A percentile compares a stretch with the other conserved stretches of the same genome.
These are phyloP conservation scores for Imleria badia DNA, from an alignment of 768 basidiomycete genomes.

Conservation along the genomic window DNA sequence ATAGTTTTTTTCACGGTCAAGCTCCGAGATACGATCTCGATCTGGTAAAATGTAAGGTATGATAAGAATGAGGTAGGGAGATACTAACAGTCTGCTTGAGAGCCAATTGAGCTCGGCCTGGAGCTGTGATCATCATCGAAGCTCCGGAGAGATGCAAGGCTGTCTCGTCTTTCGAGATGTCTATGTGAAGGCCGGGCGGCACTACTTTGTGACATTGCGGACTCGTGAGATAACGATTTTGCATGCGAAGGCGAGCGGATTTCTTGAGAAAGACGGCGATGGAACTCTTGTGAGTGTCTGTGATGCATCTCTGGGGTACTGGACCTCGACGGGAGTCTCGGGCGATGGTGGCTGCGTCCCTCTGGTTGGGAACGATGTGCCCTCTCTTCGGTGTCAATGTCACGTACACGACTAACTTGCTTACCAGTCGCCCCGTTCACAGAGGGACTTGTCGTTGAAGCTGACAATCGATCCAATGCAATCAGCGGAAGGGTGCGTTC, in stretches of 20 bases:
- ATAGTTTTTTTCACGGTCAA: conserved; percentile 42
- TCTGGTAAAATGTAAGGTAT: conserved; percentile 33
- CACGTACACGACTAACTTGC: conserved; percentile 16
- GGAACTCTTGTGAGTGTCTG: conserved; percentile 27
- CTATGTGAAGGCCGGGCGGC: conserved; percentile 8
- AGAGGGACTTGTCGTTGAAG: conserved; percentile 29
- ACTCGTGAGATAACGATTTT: conserved; percentile 21
- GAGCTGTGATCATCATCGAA: conserved; percentile 44
- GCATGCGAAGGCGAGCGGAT: conserved; percentile 25
- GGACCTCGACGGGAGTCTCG: conserved; percentile 28
- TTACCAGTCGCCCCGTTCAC: conserved; percentile 15
- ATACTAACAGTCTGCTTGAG: conserved; percentile 53
- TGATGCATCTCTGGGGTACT: conserved; percentile 24
- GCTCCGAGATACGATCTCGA: conserved; percentile 42
- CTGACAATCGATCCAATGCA: conserved; percentile 17
- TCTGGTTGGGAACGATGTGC: conserved; percentile 31
- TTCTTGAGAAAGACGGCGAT: conserved; percentile 30
- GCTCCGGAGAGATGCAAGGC: conserved; percentile 42
- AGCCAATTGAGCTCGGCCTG: conserved; percentile 44
- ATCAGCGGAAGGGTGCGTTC: background rate
- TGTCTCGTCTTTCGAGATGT: conserved; percentile 31
- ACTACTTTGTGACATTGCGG: conserved; percentile 4
- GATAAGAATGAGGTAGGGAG: background rate
- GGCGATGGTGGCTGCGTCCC: conserved; percentile 36
- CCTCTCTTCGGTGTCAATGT: conserved; percentile 20